A percentile compares a stretch with the other conserved stretches of the same genome.
These are phyloP conservation scores for Pistacia vera DNA, from an alignment of 345 rosid species.

Conservation along the genomic window DNA sequence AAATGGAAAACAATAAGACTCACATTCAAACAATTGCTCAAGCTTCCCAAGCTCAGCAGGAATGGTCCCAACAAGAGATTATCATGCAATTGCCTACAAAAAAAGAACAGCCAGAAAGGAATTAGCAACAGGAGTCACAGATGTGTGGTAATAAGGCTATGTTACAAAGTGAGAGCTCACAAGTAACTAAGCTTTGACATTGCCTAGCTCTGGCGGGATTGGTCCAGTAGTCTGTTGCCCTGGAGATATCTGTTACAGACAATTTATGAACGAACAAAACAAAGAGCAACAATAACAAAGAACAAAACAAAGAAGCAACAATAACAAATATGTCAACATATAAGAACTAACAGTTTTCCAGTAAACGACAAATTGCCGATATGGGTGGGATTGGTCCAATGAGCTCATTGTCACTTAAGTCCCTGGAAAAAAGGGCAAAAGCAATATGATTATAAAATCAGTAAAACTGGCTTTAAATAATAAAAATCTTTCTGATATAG, in stretches of 20 bases:
- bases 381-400: constrained; percentile 87
- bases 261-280: too few relatives aligned
- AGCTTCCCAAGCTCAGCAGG: constrained; percentile 96
- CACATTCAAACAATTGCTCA: constrained; percentile 89
- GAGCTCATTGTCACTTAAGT: constrained; percentile 89
- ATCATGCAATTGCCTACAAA: constrained; percentile 75
- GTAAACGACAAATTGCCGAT: constrained; percentile 89
- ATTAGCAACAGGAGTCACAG: not conserved
- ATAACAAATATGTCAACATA: not conserved
- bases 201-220: constrained; percentile 97
- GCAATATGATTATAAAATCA: not conserved
- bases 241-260: constrained; percentile 70
- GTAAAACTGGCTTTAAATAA: too few relatives aligned
- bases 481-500: not conserved
- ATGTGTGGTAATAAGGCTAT: too few relatives aligned
- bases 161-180: constrained; percentile 39
- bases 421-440: constrained; percentile 37
- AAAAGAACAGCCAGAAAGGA: not conserved
- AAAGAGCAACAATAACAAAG: too few relatives aligned
- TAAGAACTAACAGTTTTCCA: constrained; percentile 75
- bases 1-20: constrained; percentile 18
- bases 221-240: constrained; percentile 84
- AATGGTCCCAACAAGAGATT: constrained; percentile 71
- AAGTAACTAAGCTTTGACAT: constrained; percentile 92
- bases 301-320: not conserved